phyloP scores from a whole-genome alignment of 176 grass and related monocot genomes.

The Pontederia crassipes region DNA sequence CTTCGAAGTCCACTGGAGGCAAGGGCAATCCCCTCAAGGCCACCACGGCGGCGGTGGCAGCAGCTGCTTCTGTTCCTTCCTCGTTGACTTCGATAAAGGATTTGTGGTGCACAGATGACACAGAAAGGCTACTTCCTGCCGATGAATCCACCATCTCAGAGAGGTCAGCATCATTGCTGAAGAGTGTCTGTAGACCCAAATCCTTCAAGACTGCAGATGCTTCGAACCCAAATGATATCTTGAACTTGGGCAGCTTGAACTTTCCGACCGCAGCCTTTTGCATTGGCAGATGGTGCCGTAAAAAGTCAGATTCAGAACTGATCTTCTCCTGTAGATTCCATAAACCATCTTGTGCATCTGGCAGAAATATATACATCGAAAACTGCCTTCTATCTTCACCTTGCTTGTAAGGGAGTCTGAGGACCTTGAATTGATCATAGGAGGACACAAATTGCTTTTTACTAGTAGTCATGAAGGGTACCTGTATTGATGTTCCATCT shows the following conservation, averaged over 20 bases:
- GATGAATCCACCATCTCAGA: slow-evolving; percentile 29
- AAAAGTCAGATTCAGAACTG: slow-evolving; percentile 19
- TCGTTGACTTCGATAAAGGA: slow-evolving; percentile 56
- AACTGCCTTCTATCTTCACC: slow-evolving; percentile 19
- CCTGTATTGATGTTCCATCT: slow-evolving; percentile 14
- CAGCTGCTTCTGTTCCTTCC: slow-evolving; percentile 44
- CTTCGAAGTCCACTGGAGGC: not conserved
- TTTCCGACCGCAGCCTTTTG: slow-evolving; percentile 16
- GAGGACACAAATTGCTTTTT: slow-evolving; percentile 30
- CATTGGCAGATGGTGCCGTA: slow-evolving; percentile 17
- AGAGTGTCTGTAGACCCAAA: slow-evolving; percentile 31
- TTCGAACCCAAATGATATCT: slow-evolving; percentile 22
- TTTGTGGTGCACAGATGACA: slow-evolving; percentile 30
- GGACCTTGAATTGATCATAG: slow-evolving; percentile 39
- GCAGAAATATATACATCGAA: slow-evolving; percentile 64
- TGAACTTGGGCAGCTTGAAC: slow-evolving; percentile 8
- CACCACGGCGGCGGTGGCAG: slow-evolving; percentile 12
- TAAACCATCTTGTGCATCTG: slow-evolving; percentile 26
- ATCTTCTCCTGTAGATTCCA: slow-evolving; percentile 28
- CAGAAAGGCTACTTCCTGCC: slow-evolving; percentile 3
- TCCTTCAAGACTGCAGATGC: slow-evolving; percentile 20
- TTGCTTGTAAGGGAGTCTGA: slow-evolving; percentile 32
- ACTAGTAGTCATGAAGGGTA: slow-evolving; percentile 39
- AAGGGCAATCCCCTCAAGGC: fast-evolving
- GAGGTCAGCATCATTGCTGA: slow-evolving; percentile 26